Percentiles rank a stretch among this genome's conserved stretches.
phyloP scores from a whole-genome alignment of 352 stramenopile genomes.

The Pythium brassicae region DNA sequence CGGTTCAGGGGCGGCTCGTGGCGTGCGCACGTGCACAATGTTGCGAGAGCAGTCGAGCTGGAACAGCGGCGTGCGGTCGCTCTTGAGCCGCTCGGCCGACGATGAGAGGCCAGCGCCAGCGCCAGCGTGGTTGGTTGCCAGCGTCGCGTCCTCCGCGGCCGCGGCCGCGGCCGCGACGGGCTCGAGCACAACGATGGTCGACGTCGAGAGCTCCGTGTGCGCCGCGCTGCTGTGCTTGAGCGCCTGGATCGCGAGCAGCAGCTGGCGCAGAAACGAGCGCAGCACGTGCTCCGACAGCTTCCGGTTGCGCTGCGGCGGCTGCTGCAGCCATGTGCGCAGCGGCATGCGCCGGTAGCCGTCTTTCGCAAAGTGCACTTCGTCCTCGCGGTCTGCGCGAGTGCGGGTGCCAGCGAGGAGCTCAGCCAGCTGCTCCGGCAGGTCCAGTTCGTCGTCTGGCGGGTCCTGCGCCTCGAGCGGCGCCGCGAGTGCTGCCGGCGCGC shows the following conservation, averaged over 20 bases:
- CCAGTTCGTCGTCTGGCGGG: background rate
- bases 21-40: background rate
- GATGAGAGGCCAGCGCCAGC: background rate
- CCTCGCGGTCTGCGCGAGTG: slow-evolving; percentile 3
- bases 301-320: slow-evolving; percentile 14
- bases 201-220: slow-evolving; percentile 47
- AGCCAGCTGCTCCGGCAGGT: slow-evolving; percentile 5
- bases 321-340: slow-evolving; percentile 37
- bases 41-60: slow-evolving; percentile 15
- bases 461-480: background rate
- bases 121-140: too few relatives aligned
- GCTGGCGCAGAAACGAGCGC: slow-evolving; percentile 53
- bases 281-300: slow-evolving; percentile 32
- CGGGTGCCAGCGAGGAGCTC: slow-evolving; percentile 5
- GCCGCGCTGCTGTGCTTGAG: slow-evolving; percentile 40
- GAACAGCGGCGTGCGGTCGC: slow-evolving; percentile 6
- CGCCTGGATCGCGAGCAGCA: slow-evolving; percentile 50
- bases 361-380: slow-evolving; percentile 12
- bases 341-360: slow-evolving; percentile 29
- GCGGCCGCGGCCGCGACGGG: background rate
- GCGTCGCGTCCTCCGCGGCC: background rate
- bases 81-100: background rate
- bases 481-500: background rate
- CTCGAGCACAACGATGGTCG: slow-evolving; percentile 49
- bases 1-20: background rate